Evolutionary conservation across 177 flowering plant species (phyloP).

Genomic region (Vitis hybrid): DNA sequence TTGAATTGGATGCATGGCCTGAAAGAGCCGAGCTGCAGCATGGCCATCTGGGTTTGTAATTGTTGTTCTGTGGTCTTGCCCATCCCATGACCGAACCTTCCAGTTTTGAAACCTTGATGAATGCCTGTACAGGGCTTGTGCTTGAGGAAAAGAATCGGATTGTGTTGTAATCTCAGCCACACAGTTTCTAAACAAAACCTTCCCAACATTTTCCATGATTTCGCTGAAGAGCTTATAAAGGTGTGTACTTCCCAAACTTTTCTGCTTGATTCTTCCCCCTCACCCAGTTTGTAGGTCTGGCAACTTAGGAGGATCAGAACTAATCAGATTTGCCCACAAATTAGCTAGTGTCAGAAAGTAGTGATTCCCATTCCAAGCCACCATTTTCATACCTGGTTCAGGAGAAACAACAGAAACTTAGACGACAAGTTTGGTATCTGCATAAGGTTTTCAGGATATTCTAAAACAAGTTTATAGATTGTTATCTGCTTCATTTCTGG

Average conservation of each 20-base stretch:
- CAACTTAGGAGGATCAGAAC: conserved; percentile 54
- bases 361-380: conserved; percentile 62
- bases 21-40: not conserved
- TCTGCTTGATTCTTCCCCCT: conserved; percentile 3
- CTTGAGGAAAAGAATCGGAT: not conserved
- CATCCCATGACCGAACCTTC: not conserved
- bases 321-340: conserved; percentile 72
- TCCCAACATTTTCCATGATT: not conserved
- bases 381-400: conserved; percentile 55
- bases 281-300: conserved; percentile 20
- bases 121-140: not conserved
- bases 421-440: not conserved
- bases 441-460: too few species aligned
- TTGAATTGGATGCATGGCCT: not conserved
- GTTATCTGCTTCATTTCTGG: too few species aligned
- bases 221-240: too few species aligned
- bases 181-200: not conserved
- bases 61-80: not conserved
- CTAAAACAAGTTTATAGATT: too few species aligned
- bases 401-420: not conserved
- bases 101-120: not conserved
- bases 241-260: not conserved
- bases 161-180: not conserved
- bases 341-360: conserved; percentile 63
- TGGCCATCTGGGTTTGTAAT: too few species aligned